Base-by-base conservation (phyloP, 768 basidiomycete species). In the Mycena epipterygia region DNA sequence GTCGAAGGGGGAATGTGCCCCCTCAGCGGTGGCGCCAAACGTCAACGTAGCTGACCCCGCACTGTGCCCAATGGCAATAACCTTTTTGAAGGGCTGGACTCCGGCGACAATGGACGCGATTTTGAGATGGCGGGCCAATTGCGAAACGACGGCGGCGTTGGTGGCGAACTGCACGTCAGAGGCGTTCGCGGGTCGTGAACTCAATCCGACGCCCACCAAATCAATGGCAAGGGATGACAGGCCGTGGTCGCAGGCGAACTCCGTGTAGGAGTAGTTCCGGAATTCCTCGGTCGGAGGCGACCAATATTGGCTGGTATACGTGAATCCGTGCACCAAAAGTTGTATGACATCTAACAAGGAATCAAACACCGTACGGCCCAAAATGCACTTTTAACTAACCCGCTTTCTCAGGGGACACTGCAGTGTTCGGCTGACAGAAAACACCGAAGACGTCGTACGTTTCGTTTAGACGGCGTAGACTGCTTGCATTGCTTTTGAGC, bases 221-320 rank as follows among this genome's bases (percentile, higher is more conserved):
- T 62, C 61, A 48, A 62, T 27, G 48, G 61, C 61, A 30, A 48
- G 52, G 29, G 52, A 53, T 3, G 52, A 16, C 17, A 32, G 32
- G 19, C 52, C 52, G 21, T 29, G 59, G 32, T 21, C 44, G 61
- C 61, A 62, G 13, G 61, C 35, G 29, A 51, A 62, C n/a, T 32
- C 61, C 17, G 48, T 27, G 48, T 62, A 62, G 48, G 61, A 62
- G 61, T 62, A 62, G 61, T 62, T 62, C 11, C 48, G 61, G 46
- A 62, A 62, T 51, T 62, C 48, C 33, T 35, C 61, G 2, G 35
- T 32, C 11, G 59, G 32, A 13, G 59, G 59, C 29, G 59, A 46
- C 59, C 59, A 61, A 46, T 61, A 61, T 37, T 46, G 30, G 42
- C 44, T 30, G 44, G 42, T 46, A 33, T 61, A 61, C 30, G 59